Percentiles rank a stretch among this genome's conserved stretches.
Evolutionary conservation across 257 asterid species (phyloP).

Genomic region (Solanum pinnatisectum): DNA sequence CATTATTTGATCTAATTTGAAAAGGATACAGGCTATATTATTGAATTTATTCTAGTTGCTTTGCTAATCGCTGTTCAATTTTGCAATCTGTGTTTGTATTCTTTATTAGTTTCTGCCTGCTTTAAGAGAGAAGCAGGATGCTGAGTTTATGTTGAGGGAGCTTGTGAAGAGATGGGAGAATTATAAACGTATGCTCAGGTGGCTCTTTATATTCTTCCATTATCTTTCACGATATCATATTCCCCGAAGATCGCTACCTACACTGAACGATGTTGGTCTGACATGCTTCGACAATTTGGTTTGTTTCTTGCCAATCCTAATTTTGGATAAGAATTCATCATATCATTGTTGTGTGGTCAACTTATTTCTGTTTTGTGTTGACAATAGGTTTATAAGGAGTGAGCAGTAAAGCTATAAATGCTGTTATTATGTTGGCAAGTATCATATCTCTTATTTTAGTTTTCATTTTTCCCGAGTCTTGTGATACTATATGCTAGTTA

Average conservation of each 20-base stretch:
- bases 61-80: background rate
- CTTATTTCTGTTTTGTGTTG: background rate
- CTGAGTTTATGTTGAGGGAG: constrained; percentile 38
- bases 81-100: background rate
- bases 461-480: background rate
- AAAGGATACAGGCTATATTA: background rate
- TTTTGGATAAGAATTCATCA: background rate
- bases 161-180: constrained; percentile 36
- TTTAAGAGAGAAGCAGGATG: constrained; percentile 29
- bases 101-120: constrained; percentile 32
- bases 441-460: background rate
- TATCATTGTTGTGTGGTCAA: background rate
- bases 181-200: constrained; percentile 25
- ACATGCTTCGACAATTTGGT: constrained; percentile 30
- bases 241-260: constrained; percentile 14
- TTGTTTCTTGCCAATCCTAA: background rate
- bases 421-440: constrained; percentile 29
- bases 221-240: background rate
- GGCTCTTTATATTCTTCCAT: background rate
- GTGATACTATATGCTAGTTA: background rate
- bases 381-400: constrained; percentile 32
- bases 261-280: constrained; percentile 28
- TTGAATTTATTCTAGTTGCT: background rate
- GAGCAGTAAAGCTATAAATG: constrained; percentile 29
- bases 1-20: background rate